Base-by-base conservation (phyloP, 768 basidiomycete species). In the Suillus placidus region DNA sequence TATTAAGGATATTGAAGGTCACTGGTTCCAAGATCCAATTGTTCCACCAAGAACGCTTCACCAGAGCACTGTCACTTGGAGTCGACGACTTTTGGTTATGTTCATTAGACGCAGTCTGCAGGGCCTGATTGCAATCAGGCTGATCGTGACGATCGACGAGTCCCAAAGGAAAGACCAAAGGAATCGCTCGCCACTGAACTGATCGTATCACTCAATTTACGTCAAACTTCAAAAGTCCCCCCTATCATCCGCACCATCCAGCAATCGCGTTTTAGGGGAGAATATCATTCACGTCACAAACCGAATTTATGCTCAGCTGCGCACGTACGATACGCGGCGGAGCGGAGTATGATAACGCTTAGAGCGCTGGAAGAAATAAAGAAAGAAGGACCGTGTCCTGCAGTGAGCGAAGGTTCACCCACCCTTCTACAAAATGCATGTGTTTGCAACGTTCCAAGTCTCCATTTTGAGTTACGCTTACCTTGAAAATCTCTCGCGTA, bases 321-420 rank as follows among this genome's bases (percentile, higher is more conserved):
- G 9, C 26, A 20, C 20, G 26, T 12, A 38, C 18, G 57, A 58
- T 58, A 60, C 58, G 40, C 58, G 57, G 57, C 57, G 26, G 57
- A 38, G 35, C 56, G 56, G 37, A 58, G 57, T 26, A 13, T 9
- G 58, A 60, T 60, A 60, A 60, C 58, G 57, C 38, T 58, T 58
- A 30, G 14, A 16, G 23, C 35, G 26, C 38, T 38, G 16, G 52
- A 54, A 20, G 32, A 32, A 54, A 38, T 40, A 58, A 18, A 57
- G 35, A 37, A 58, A 38, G 26, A 26, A 58, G 37, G 35, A 38
- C 37, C 20, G 0, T 13, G 13, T 23, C 35, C 56, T 57, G 56
- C 32, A 8, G 56, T 4, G 37, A 38, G 35, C 35, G 7, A 57
- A 57, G n/a, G 37, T 35, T 14, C 20, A 13, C 26, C 23, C 14